These are phyloP conservation scores for Phaeoacremonium minimum DNA, from an alignment of 2,329 filamentous ascomycete species.

Conservation along the genomic window DNA sequence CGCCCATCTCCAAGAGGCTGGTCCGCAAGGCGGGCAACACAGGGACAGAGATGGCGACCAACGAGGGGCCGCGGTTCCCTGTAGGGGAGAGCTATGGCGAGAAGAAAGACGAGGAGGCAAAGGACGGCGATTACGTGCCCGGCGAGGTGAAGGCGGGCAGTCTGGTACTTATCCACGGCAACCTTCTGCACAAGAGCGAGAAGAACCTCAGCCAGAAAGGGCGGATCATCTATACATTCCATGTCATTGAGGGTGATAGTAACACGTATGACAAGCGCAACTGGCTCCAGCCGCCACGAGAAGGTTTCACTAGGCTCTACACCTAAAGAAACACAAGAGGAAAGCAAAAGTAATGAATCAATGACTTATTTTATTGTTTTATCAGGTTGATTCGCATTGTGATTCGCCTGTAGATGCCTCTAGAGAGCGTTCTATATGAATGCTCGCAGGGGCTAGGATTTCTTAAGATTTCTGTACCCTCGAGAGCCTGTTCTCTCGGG, in stretches of 20 bases:
- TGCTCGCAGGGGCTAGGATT: too few relatives aligned
- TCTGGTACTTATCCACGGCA: constrained; percentile 91
- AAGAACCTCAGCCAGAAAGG: constrained; percentile 83
- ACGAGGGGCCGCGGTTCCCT: constrained; percentile 63
- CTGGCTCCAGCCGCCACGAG: constrained; percentile 83
- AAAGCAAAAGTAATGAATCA: too few relatives aligned
- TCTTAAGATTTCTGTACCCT: too few relatives aligned
- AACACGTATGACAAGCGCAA: constrained; percentile 79
- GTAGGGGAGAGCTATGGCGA: constrained; percentile 42
- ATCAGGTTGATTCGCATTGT: too few relatives aligned
- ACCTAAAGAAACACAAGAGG: too few relatives aligned
- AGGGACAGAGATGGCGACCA: constrained; percentile 69
- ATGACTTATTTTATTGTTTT: too few relatives aligned
- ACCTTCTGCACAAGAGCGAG: constrained; percentile 93
- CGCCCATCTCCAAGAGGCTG: constrained; percentile 68
- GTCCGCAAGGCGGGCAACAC: constrained; percentile 54
- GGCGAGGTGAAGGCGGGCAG: constrained; percentile 89
- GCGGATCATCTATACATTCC: constrained; percentile 94
- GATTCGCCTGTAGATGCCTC: too few relatives aligned
- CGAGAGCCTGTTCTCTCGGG: too few relatives aligned
- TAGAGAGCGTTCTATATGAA: too few relatives aligned
- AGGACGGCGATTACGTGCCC: constrained; percentile 62
- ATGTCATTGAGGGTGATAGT: constrained; percentile 76
- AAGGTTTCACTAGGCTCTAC: constrained; percentile 72
- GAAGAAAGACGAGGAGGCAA: constrained; percentile 28